A percentile compares a stretch with the other conserved stretches of the same genome.
Evolutionary conservation across 805 yeast species (phyloP).

Genomic region (Spathaspora gorwiae): DNA sequence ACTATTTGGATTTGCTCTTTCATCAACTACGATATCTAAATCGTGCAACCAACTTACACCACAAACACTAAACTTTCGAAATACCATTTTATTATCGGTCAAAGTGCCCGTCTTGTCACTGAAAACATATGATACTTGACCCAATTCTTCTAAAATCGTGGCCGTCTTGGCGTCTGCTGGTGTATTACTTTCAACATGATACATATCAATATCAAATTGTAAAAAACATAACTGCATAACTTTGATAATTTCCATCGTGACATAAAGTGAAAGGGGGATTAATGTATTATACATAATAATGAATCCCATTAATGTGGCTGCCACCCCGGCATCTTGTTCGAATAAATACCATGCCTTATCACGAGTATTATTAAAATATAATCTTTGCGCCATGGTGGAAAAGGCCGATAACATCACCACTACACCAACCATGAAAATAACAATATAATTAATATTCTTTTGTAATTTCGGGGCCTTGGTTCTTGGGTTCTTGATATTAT

Average conservation of each 20-base stretch:
- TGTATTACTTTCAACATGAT: slow-evolving; percentile 74
- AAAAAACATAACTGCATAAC: slow-evolving; percentile 76
- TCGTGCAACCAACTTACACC: slow-evolving; percentile 92
- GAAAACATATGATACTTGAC: slow-evolving; percentile 92
- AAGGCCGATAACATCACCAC: slow-evolving; percentile 73
- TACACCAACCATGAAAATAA: slow-evolving; percentile 79
- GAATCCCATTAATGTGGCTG: slow-evolving; percentile 91
- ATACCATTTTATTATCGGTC: slow-evolving; percentile 91
- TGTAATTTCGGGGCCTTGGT: slow-evolving; percentile 93
- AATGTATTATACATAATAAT: slow-evolving; percentile 96
- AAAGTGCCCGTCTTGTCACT: slow-evolving; percentile 97
- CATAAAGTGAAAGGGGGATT: slow-evolving; percentile 91
- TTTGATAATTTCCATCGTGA: slow-evolving; percentile 93
- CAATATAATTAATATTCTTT: slow-evolving; percentile 73
- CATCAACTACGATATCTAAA: slow-evolving; percentile 38
- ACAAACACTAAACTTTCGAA: slow-evolving; percentile 79
- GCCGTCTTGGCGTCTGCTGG: slow-evolving; percentile 96
- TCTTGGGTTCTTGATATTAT: slow-evolving; percentile 84
- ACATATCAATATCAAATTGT: slow-evolving; percentile 94
- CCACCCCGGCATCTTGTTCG: slow-evolving; percentile 72
- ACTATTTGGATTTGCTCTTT: slow-evolving; percentile 6
- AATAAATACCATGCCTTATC: slow-evolving; percentile 66
- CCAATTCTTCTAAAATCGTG: slow-evolving; percentile 90
- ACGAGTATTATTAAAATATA: slow-evolving; percentile 40
- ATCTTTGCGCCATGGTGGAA: slow-evolving; percentile 73